Conservation (phyloP, 768 basidiomycete species). For the Multifurca ochricompacta region DNA sequence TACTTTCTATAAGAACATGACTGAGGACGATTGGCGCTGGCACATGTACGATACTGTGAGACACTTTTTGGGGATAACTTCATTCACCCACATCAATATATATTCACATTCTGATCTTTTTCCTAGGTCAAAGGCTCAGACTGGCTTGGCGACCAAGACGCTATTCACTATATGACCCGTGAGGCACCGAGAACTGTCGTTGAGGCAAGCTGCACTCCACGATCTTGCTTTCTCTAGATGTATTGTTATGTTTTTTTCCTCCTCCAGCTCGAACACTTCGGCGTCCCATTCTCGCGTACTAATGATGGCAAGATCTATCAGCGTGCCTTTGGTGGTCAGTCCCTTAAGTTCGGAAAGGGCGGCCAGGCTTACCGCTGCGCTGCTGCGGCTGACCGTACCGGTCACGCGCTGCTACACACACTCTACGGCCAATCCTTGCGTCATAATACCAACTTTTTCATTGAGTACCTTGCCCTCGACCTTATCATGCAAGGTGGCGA, state of each 20-base stretch:
- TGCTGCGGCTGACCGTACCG: constrained; percentile 96
- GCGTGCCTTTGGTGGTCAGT: constrained; percentile 98
- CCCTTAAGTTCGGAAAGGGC: constrained; percentile 93
- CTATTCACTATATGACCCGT: constrained; percentile 99
- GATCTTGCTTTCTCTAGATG: not conserved
- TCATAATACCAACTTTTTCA: constrained; percentile 99
- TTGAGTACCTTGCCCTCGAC: constrained; percentile 99
- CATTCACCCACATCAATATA: not conserved
- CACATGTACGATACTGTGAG: constrained; percentile 95
- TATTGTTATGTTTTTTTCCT: not conserved
- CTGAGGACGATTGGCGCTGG: constrained; percentile 99
- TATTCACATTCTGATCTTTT: not conserved
- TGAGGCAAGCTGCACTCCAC: constrained; percentile 46
- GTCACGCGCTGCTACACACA: constrained; percentile 96
- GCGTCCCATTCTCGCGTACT: constrained; percentile 97
- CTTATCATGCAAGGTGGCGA: constrained; percentile 98
- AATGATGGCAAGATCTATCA: constrained; percentile 99
- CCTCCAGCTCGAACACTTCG: constrained; percentile 91
- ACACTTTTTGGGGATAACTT: not conserved
- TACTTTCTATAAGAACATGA: constrained; percentile 69
- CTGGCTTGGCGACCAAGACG: constrained; percentile 99
- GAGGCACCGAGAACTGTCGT: constrained; percentile 93
- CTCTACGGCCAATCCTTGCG: constrained; percentile 98
- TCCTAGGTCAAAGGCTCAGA: constrained; percentile 93
- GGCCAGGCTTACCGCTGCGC: constrained; percentile 99